phyloP scores from a whole-genome alignment of 495 filamentous ascomycete species.

The Trichodelitschia bisporula region DNA sequence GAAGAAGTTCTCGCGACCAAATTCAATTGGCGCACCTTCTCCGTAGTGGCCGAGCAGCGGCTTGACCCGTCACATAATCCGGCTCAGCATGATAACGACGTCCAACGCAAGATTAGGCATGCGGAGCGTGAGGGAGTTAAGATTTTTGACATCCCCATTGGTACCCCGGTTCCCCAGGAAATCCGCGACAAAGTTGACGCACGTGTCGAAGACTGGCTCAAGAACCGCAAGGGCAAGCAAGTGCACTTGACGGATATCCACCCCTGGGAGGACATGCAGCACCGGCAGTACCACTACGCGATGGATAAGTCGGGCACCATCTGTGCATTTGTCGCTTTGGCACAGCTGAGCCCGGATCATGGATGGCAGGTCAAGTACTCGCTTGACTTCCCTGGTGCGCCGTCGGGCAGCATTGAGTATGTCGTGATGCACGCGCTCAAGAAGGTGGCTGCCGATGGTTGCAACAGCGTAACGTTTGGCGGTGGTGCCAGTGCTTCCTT shows the following conservation, averaged over 20 bases:
- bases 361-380: slow-evolving; percentile 79
- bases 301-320: slow-evolving; percentile 39
- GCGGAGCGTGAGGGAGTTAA: slow-evolving; percentile 58
- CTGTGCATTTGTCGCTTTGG: slow-evolving; percentile 46
- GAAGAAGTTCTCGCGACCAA: slow-evolving; percentile 51
- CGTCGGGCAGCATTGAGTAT: slow-evolving; percentile 56
- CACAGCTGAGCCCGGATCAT: slow-evolving; percentile 44
- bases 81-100: slow-evolving; percentile 28
- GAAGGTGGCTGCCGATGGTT: slow-evolving; percentile 32
- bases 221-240: slow-evolving; percentile 52
- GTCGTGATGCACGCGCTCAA: slow-evolving; percentile 58
- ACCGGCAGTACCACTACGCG: slow-evolving; percentile 65
- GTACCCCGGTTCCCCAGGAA: slow-evolving; percentile 34
- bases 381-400: slow-evolving; percentile 58
- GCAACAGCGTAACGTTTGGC: slow-evolving; percentile 51
- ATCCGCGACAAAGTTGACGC: slow-evolving; percentile 37
- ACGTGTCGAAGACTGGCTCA: slow-evolving; percentile 54
- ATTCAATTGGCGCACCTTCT: slow-evolving; percentile 62
- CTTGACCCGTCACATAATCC: slow-evolving; percentile 35
- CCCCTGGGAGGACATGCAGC: slow-evolving; percentile 52
- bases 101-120: slow-evolving; percentile 47
- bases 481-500: slow-evolving; percentile 44
- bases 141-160: slow-evolving; percentile 36
- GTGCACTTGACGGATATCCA: slow-evolving; percentile 67
- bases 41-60: slow-evolving; percentile 64